Evolutionary conservation across 345 rosid genomes (phyloP), one percentile per base, ranked within the genome.

Genomic region (Linum tenue): DNA sequence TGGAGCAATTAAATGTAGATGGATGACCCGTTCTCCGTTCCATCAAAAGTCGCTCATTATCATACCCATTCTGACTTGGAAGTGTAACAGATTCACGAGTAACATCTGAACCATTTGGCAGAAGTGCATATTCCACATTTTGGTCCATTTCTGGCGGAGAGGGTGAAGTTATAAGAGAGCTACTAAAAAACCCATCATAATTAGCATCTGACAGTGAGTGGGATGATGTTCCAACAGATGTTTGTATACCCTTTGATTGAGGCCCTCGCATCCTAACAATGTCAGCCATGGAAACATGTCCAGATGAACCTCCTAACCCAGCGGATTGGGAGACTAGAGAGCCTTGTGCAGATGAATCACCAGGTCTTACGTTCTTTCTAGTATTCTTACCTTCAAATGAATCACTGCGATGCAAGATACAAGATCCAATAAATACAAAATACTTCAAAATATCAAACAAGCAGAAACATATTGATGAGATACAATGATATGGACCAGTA

Each of bases 251-350:
- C 65, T 38, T 73, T 35, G 36, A 63, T 11, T 53, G 53, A 22
- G 64, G 75, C 68, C 51, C 53, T 53, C 79, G 79, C 77, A 74
- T 63, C 75, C 64, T 77, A 39, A 77, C 80, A 55, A 77, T 69
- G 53, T 78, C 82, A 68, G 77, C 85, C 81, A 77, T 70, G 42
- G 85, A 69, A 59, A 71, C 64, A 63, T 75, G 76, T 31, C 75
- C 78, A 37, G 67, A 22, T 58, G 76, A 10, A 63, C 71, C 68
- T 44, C 74, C 74, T 1, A 56, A 7, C 79, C 73, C 65, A 12
- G 69, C 31, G 62, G 79, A 22, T 60, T 79, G 80, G 58, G 67
- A 50, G 53, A 60, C 69, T 12, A 39, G 5, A 31, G 73, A 61
- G 11, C 39, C 35, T 60, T 69, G 80, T n/a, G 62, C 57, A 57